Conservation (phyloP, 108 stramenopile genomes). For the Parietichytrium sp. region DNA sequence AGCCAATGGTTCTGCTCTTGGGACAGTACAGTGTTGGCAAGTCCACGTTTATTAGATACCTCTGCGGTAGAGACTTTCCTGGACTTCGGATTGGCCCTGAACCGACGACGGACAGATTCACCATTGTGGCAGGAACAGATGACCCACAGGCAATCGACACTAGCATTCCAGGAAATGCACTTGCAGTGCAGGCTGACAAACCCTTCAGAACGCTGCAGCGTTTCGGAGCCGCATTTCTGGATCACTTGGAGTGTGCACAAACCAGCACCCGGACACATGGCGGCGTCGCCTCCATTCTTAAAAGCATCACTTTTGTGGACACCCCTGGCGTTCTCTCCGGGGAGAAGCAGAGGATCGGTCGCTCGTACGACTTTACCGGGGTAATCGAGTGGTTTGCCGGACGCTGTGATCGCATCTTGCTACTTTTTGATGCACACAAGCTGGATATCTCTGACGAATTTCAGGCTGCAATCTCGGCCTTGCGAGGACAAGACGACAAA, state of each 20-base stretch:
- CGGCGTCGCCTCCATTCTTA: conserved; percentile 51
- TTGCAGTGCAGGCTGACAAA: conserved; percentile 77
- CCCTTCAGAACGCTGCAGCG: conserved; percentile 90
- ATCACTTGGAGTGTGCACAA: conserved; percentile 81
- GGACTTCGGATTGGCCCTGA: conserved; percentile 95
- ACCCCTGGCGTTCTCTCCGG: conserved; percentile 97
- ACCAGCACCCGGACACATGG: conserved; percentile 39
- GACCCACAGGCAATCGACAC: conserved; percentile 84
- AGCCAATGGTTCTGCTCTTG: conserved; percentile 91
- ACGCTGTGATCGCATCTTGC: conserved; percentile 91
- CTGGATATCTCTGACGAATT: conserved; percentile 82
- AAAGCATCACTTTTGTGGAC: conserved; percentile 93
- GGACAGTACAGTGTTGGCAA: conserved; percentile 98
- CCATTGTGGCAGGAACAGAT: conserved; percentile 73
- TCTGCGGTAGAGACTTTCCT: conserved; percentile 86
- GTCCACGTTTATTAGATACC: conserved; percentile 82
- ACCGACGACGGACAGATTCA: conserved; percentile 91
- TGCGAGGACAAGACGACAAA: conserved; percentile 73
- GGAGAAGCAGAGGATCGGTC: conserved; percentile 86
- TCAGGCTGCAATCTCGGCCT: conserved; percentile 70
- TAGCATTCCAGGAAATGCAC: conserved; percentile 82
- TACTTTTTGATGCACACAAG: conserved; percentile 90
- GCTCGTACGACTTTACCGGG: conserved; percentile 86
- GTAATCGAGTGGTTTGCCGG: conserved; percentile 98
- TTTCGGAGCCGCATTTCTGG: conserved; percentile 94